Conservation (phyloP, 805 yeast genomes). For the Metschnikowia picachoensis region DNA sequence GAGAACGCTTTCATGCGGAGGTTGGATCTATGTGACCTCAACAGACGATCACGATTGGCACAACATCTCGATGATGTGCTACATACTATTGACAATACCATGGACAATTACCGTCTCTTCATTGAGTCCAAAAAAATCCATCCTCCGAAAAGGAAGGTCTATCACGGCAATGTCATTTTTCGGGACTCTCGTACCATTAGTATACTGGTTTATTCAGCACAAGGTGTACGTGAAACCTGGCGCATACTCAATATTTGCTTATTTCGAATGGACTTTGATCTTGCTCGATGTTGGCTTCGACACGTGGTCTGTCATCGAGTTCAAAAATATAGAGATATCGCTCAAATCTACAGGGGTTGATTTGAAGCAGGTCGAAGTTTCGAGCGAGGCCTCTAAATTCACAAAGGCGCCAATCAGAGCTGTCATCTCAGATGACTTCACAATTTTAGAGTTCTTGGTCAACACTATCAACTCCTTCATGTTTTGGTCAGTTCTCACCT, state of each 20-base stretch:
- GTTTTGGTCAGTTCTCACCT: slow-evolving; percentile 82
- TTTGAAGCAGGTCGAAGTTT: not conserved
- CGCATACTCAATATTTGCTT: slow-evolving; percentile 94
- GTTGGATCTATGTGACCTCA: slow-evolving; percentile 96
- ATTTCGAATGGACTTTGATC: slow-evolving; percentile 90
- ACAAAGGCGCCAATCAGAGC: not conserved
- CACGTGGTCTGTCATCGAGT: slow-evolving; percentile 70
- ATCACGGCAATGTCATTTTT: slow-evolving; percentile 61
- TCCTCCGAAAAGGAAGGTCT: slow-evolving; percentile 48
- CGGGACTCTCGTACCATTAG: slow-evolving; percentile 69
- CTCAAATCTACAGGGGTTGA: slow-evolving; percentile 6
- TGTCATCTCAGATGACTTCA: slow-evolving; percentile 27
- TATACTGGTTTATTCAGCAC: slow-evolving; percentile 89
- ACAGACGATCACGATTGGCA: slow-evolving; percentile 97
- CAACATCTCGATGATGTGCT: slow-evolving; percentile 91
- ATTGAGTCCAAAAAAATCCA: slow-evolving; percentile 43
- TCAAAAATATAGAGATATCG: slow-evolving; percentile 52
- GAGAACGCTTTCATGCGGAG: slow-evolving; percentile 96
- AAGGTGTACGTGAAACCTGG: slow-evolving; percentile 84
- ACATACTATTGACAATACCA: slow-evolving; percentile 84
- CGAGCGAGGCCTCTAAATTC: not conserved
- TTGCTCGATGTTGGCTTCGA: slow-evolving; percentile 83
- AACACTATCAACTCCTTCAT: slow-evolving; percentile 63
- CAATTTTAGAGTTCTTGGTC: slow-evolving; percentile 34
- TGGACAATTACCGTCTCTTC: slow-evolving; percentile 71